Conservation (phyloP, 768 basidiomycete species). For the Serendipita sp. region DNA sequence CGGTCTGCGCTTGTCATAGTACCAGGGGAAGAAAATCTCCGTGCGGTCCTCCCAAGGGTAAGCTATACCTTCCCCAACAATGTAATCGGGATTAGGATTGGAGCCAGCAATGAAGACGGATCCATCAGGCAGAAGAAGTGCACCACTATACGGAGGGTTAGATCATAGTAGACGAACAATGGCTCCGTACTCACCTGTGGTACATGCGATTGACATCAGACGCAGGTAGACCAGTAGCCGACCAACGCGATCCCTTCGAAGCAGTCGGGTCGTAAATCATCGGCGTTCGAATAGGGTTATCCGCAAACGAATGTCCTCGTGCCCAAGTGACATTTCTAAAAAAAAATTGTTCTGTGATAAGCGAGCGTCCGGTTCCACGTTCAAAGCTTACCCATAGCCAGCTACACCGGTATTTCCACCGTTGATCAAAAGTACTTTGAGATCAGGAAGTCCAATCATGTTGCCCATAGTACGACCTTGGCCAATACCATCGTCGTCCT, state of each 20-base stretch:
- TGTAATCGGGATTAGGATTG: conserved; percentile 73
- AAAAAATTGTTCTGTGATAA: conserved; percentile 13
- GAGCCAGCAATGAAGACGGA: conserved; percentile 82
- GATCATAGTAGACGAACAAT: conserved; percentile 60
- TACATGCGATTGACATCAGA: conserved; percentile 68
- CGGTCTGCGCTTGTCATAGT: conserved; percentile 64
- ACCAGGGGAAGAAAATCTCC: conserved; percentile 84
- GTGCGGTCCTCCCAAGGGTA: conserved; percentile 69
- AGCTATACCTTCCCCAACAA: conserved; percentile 37
- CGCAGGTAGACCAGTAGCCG: conserved; percentile 41
- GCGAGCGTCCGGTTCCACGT: conserved; percentile 10
- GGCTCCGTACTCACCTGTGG: conserved; percentile 42
- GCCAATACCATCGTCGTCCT: conserved; percentile 56
- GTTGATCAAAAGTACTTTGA: conserved; percentile 64
- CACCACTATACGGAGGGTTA: conserved; percentile 19
- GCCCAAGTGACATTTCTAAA: conserved; percentile 45
- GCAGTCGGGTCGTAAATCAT: conserved; percentile 69
- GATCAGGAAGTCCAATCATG: conserved; percentile 69
- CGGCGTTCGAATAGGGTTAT: conserved; percentile 65
- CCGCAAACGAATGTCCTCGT: conserved; percentile 44
- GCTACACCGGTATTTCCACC: conserved; percentile 78
- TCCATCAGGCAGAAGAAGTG: conserved; percentile 19
- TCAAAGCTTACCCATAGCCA: conserved; percentile 53
- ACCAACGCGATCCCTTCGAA: conserved; percentile 58
- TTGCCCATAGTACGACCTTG: conserved; percentile 80